phyloP scores from a whole-genome alignment of 768 basidiomycete genomes.

The Boletus huronensis region DNA sequence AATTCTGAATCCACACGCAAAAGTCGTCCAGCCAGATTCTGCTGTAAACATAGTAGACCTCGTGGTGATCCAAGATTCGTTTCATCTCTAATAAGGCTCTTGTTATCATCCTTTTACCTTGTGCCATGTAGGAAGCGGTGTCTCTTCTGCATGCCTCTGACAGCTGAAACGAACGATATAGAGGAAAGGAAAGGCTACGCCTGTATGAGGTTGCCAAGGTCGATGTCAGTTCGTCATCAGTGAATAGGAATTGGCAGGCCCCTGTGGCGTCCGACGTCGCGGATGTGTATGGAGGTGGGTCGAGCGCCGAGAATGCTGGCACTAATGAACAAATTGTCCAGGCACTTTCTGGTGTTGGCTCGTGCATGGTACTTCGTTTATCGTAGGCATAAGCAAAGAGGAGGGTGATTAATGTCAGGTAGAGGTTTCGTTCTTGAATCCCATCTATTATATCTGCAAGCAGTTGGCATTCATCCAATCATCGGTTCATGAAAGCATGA shows the following conservation, averaged over 20 bases:
- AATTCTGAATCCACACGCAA: constrained; percentile 73
- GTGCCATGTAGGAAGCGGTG: constrained; percentile 51
- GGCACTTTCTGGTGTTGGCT: constrained; percentile 84
- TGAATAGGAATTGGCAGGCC: constrained; percentile 27
- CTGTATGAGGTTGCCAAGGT: constrained; percentile 65
- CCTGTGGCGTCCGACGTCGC: constrained; percentile 11
- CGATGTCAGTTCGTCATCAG: constrained; percentile 44
- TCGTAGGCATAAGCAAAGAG: constrained; percentile 85
- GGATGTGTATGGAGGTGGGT: constrained; percentile 54
- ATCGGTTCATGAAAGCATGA: background rate
- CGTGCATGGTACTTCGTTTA: constrained; percentile 67
- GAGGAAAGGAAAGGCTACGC: constrained; percentile 70
- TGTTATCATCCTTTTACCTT: constrained; percentile 59
- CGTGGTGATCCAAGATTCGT: constrained; percentile 72
- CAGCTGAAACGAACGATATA: constrained; percentile 75
- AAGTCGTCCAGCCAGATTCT: constrained; percentile 87
- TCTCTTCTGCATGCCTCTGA: constrained; percentile 68
- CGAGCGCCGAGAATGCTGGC: constrained; percentile 80
- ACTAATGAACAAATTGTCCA: constrained; percentile 78
- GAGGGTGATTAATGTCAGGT: constrained; percentile 65
- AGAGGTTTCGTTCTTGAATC: constrained; percentile 56
- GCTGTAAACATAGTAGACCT: constrained; percentile 85
- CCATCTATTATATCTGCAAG: constrained; percentile 57
- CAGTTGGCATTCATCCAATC: background rate
- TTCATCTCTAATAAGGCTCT: constrained; percentile 73